phyloP scores from a whole-genome alignment of 352 stramenopile genomes.

The Phytophthora sansomeana region DNA sequence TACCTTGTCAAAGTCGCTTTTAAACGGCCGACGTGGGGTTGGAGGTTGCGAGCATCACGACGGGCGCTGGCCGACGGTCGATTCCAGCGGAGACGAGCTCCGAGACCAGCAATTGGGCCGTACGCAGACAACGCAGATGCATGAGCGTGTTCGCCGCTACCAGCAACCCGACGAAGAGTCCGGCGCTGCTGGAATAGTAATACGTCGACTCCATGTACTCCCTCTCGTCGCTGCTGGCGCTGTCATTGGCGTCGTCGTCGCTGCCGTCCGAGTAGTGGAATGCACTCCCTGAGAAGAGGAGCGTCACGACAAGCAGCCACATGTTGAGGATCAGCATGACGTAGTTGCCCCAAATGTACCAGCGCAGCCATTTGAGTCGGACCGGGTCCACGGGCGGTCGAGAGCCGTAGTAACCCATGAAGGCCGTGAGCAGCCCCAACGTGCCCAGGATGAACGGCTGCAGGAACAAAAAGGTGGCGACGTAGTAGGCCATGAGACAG shows the following conservation, averaged over 20 bases:
- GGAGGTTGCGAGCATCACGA: slow-evolving; percentile 25
- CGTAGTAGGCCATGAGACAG: slow-evolving; percentile 76
- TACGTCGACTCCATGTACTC: slow-evolving; percentile 34
- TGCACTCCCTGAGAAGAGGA: slow-evolving; percentile 45
- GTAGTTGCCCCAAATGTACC: slow-evolving; percentile 80
- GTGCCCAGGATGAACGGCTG: slow-evolving; percentile 75
- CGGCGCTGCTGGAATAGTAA: slow-evolving; percentile 49
- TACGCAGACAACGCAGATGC: slow-evolving; percentile 63
- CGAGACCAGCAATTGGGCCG: slow-evolving; percentile 34
- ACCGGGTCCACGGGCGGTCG: slow-evolving; percentile 62
- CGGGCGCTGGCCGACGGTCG: slow-evolving; percentile 22
- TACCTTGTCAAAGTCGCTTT: slow-evolving; percentile 6
- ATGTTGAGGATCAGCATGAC: slow-evolving; percentile 71
- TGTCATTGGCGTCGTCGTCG: slow-evolving; percentile 4
- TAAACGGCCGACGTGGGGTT: slow-evolving; percentile 36
- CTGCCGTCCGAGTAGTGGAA: slow-evolving; percentile 26
- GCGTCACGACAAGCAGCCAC: slow-evolving; percentile 62
- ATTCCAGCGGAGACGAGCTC: slow-evolving; percentile 42
- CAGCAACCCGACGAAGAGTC: slow-evolving; percentile 60
- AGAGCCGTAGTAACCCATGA: slow-evolving; percentile 70
- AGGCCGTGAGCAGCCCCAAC: slow-evolving; percentile 64
- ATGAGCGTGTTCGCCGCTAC: slow-evolving; percentile 65
- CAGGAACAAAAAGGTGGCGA: slow-evolving; percentile 73
- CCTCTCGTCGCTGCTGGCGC: slow-evolving; percentile 30
- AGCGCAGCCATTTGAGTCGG: slow-evolving; percentile 76